Base-by-base conservation (phyloP, 805 yeast species). In the Saccharomycopsis fibuligera region DNA sequence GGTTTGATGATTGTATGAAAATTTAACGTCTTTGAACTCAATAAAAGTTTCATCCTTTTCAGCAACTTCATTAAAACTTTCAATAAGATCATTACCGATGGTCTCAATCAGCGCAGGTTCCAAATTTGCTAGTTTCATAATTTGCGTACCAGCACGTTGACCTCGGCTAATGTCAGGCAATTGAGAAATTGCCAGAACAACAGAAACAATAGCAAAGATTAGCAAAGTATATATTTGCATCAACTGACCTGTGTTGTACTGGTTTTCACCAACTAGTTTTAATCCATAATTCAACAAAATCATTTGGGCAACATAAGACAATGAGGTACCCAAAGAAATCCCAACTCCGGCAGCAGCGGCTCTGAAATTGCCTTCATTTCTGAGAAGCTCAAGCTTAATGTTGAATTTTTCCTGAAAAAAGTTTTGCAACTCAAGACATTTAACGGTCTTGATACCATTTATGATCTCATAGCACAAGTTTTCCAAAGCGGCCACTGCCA, bases 151-250 rank as follows among this genome's bases (percentile, higher is more conserved):
- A 8, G 86, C 87, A 57, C 90, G 67, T 59, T 86, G 82, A 0
- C 96, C 96, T 50, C 89, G 75, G 19, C 83, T 75, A 2, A 89
- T 73, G 51, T 83, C 86, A 0, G 98, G 96, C n/a, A 90, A 67
- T 50, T 81, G 79, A 14, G 72, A 63, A 37, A 89, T 65, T 23
- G 86, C 58, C 19, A 73, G 68, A 3, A 81, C 73, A 16, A 91
- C 77, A 12, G 80, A 76, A 44, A 81, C 72, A 27, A 87, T 68
- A 0, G 96, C 80, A 60, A 91, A 87, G 1, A 88, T 66, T 22
- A 91, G 66, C 51, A 93, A 62, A 0, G 90, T 74, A 46, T 86
- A 74, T 0, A 90, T 86, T 57, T 79, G 76, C 67, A 91, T 69
- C 57, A 86, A 69, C 53, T 74, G 76, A n/a, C 67, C 63, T 3